phyloP scores from a whole-genome alignment of 140 eudicot genomes.

The Cichorium intybus region DNA sequence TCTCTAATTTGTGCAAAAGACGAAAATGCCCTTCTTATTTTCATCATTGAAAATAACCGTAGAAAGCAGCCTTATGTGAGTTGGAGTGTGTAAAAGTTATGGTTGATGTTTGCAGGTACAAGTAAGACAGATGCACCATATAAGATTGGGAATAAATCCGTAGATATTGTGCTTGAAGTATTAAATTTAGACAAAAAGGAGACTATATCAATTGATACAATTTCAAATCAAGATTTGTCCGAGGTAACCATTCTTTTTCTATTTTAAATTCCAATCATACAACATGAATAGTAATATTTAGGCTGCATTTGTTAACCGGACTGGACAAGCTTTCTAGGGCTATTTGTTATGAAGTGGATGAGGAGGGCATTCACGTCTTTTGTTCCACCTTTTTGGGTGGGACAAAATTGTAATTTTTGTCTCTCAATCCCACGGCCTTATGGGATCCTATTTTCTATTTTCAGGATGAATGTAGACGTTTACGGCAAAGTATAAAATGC shows the following conservation, averaged over 20 bases:
- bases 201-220: conserved; percentile 48
- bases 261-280: conserved; percentile 3
- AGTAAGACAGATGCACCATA: conserved; percentile 54
- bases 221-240: conserved; percentile 80
- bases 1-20: background rate
- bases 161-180: conserved; percentile 67
- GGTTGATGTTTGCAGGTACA: conserved; percentile 52
- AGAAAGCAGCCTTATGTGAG: background rate
- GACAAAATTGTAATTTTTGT: background rate
- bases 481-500: conserved; percentile 72
- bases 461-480: conserved; percentile 80
- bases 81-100: background rate
- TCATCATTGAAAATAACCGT: background rate
- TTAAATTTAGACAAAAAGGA: conserved; percentile 82
- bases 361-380: background rate
- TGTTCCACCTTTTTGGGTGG: background rate
- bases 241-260: conserved; percentile 50
- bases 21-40: background rate
- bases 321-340: too few species aligned
- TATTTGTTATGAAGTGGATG: too few species aligned
- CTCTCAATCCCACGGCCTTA: background rate
- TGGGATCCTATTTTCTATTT: background rate
- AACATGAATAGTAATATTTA: background rate
- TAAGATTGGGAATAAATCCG: conserved; percentile 49
- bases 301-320: too few species aligned